Percentiles rank a stretch among this genome's conserved stretches.
Conservation (phyloP, 768 basidiomycete species). For the Termitomyces sp. region DNA sequence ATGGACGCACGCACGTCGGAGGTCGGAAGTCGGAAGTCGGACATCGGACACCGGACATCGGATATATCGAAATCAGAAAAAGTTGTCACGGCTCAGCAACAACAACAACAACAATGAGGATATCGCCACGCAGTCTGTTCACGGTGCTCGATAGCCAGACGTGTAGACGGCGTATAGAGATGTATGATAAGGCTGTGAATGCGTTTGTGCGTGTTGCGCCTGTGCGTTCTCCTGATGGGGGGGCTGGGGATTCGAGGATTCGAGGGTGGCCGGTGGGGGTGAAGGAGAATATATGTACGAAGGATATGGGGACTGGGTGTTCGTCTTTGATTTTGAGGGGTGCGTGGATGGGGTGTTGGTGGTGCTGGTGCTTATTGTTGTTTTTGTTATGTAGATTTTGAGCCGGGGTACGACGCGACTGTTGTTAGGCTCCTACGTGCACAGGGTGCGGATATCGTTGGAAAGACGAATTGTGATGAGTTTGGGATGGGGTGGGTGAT, state of each 20-base stretch:
- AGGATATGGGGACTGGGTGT: slow-evolving; percentile 62
- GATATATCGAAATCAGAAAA: too few species aligned
- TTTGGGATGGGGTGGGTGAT: slow-evolving; percentile 94
- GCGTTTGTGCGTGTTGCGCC: slow-evolving; percentile 43
- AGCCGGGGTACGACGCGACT: slow-evolving; percentile 84
- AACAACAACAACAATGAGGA: too few species aligned
- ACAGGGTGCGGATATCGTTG: slow-evolving; percentile 69
- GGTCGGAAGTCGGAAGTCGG: too few species aligned
- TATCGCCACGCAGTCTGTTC: too few species aligned
- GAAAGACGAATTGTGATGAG: slow-evolving; percentile 95
- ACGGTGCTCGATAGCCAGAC: too few species aligned
- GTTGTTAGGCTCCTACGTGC: slow-evolving; percentile 61
- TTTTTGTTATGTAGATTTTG: slow-evolving; percentile 53
- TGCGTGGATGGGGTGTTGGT: slow-evolving; percentile 20
- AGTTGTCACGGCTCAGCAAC: too few species aligned
- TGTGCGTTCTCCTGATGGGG: slow-evolving; percentile 1
- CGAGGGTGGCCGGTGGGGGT: slow-evolving; percentile 55
- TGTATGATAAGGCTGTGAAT: slow-evolving; percentile 19
- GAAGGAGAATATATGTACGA: slow-evolving; percentile 87
- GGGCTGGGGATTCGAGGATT: slow-evolving; percentile 22
- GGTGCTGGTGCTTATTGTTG: too few species aligned
- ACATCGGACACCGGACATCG: too few species aligned
- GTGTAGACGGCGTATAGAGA: too few species aligned
- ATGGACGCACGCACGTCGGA: too few species aligned
- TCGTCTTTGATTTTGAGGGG: slow-evolving; percentile 74